A percentile compares a stretch with the other conserved stretches of the same genome.
phyloP scores from a whole-genome alignment of 2,329 filamentous ascomycete species.

The Leptographium flavum region DNA sequence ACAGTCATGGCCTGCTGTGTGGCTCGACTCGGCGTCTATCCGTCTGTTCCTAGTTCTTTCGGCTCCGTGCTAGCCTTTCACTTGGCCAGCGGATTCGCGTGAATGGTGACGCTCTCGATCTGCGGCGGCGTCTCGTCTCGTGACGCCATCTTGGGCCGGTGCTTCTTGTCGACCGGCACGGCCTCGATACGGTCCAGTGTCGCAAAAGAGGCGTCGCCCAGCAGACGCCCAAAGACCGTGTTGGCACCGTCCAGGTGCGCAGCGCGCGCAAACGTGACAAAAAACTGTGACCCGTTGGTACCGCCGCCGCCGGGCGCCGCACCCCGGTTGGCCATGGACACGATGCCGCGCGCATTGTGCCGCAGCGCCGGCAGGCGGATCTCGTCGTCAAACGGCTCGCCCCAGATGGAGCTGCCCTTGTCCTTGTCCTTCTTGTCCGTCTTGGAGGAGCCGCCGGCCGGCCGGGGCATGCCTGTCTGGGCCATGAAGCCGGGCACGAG shows the following conservation, averaged over 20 bases:
- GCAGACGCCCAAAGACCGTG: constrained; percentile 66
- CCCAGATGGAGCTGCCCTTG: constrained; percentile 57
- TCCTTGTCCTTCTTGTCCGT: constrained; percentile 30
- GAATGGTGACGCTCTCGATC: constrained; percentile 58
- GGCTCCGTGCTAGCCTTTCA: not conserved
- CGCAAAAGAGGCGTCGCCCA: constrained; percentile 47
- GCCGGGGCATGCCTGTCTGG: constrained; percentile 51
- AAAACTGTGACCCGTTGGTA: constrained; percentile 71
- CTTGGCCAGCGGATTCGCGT: constrained; percentile 64
- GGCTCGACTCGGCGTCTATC: too few relatives aligned
- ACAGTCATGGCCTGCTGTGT: too few relatives aligned
- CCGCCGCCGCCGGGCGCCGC: constrained; percentile 13
- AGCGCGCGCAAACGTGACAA: constrained; percentile 62
- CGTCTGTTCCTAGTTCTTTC: not conserved
- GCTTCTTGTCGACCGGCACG: constrained; percentile 65
- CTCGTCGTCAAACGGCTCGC: constrained; percentile 64
- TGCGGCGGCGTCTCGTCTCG: constrained; percentile 12
- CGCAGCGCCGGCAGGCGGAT: constrained; percentile 50
- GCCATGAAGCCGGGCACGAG: constrained; percentile 71
- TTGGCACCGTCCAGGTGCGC: constrained; percentile 74
- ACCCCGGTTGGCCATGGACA: constrained; percentile 70
- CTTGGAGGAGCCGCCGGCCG: constrained; percentile 20
- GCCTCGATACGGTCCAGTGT: constrained; percentile 60
- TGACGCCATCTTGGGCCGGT: constrained; percentile 40
- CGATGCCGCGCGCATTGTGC: constrained; percentile 53